phyloP scores from a whole-genome alignment of 2,329 filamentous ascomycete species.

The Pseudogymnoascus sp. region DNA sequence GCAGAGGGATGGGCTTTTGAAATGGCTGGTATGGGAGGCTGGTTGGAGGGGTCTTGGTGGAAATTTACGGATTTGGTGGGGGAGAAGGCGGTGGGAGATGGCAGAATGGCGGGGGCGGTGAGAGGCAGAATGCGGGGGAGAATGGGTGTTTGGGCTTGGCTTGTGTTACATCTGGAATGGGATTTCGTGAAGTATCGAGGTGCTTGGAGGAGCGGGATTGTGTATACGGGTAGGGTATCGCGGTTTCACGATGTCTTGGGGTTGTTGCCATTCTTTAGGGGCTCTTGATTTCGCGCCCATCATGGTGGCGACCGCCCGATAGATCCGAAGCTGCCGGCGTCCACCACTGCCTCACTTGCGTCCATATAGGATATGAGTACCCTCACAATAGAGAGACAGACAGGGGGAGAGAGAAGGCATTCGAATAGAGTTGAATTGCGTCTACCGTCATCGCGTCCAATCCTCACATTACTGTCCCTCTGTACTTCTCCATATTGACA shows the following conservation, averaged over 20 bases:
- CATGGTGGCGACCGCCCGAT: not conserved
- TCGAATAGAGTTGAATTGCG: not conserved
- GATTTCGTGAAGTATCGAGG: not conserved
- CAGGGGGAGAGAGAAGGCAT: no score
- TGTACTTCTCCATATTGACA: not conserved
- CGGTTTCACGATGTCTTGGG: not conserved
- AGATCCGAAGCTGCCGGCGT: not conserved
- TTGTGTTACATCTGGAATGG: not conserved
- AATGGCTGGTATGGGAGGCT: not conserved
- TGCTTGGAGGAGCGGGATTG: not conserved
- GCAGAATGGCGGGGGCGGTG: constrained; percentile 1
- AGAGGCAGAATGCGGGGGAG: constrained; percentile 2
- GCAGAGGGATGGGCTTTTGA: not conserved
- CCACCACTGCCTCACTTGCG: not conserved
- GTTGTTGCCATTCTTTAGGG: no score
- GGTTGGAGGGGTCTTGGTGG: constrained; percentile 4
- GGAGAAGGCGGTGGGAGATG: not conserved
- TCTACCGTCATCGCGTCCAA: not conserved
- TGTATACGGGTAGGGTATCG: not conserved
- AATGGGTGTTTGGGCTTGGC: not conserved
- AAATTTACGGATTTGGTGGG: constrained; percentile 7
- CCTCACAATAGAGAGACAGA: not conserved
- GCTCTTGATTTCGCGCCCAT: not conserved
- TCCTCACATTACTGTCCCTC: not conserved
- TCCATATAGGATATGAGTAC: not conserved